A percentile compares a stretch with the other conserved stretches of the same genome.
Conservation (phyloP, 768 basidiomycete genomes). For the Crepidotus variabilis region DNA sequence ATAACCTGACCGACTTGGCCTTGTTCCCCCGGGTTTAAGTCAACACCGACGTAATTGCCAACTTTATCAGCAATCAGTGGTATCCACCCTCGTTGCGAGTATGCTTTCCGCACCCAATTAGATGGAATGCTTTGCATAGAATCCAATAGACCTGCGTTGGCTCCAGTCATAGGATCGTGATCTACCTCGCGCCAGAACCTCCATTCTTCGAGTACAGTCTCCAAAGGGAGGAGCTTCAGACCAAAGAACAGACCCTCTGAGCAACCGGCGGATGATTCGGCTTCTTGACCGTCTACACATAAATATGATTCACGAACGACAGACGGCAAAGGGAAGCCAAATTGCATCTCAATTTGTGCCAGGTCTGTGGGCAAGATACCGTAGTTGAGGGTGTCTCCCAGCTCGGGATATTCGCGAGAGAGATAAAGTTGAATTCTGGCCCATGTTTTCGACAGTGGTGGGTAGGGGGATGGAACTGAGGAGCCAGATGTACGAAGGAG, state of each 20-base stretch:
- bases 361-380: conserved; percentile 81
- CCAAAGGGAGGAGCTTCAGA: conserved; percentile 86
- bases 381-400: conserved; percentile 93
- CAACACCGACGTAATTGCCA: conserved; percentile 96
- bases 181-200: conserved; percentile 94
- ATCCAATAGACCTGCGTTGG: conserved; percentile 64
- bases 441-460: conserved; percentile 83
- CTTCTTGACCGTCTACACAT: conserved; percentile 89
- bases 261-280: conserved; percentile 83
- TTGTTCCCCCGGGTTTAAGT: conserved; percentile 79
- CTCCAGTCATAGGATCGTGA: conserved; percentile 80
- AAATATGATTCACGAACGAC: conserved; percentile 91
- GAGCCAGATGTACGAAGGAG: background rate
- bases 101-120: conserved; percentile 83
- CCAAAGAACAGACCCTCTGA: conserved; percentile 94
- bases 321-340: conserved; percentile 80
- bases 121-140: conserved; percentile 89
- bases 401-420: conserved; percentile 83
- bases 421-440: conserved; percentile 81
- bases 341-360: conserved; percentile 75
- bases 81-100: conserved; percentile 95
- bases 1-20: conserved; percentile 91
- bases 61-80: conserved; percentile 91
- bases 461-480: conserved; percentile 48
- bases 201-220: conserved; percentile 95